Conservation (phyloP, 345 rosid genomes). For the Gossypium sturtianum region DNA sequence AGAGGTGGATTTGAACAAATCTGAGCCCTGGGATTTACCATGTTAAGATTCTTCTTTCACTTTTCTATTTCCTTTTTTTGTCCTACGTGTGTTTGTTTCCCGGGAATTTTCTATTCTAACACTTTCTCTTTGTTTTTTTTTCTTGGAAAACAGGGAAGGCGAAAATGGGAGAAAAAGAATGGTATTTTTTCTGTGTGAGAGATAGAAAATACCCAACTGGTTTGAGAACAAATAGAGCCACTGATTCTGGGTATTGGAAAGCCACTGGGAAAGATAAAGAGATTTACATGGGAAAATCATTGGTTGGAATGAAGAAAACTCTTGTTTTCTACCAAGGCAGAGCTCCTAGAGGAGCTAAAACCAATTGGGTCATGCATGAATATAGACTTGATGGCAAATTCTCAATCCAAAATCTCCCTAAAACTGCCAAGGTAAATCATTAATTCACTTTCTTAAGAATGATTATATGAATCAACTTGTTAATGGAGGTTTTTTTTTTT, state of each 20-base stretch:
- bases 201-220: conserved; percentile 70
- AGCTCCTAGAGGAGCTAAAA: conserved; percentile 83
- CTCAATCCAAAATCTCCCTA: conserved; percentile 65
- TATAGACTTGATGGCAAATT: conserved; percentile 71
- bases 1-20: conserved; percentile 87
- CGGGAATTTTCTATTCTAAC: neutral
- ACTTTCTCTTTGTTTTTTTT: neutral
- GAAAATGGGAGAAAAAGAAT: conserved; percentile 90
- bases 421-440: conserved; percentile 60
- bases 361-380: conserved; percentile 97
- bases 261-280: conserved; percentile 93
- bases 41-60: conserved; percentile 32
- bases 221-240: conserved; percentile 82
- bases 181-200: conserved; percentile 90
- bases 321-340: conserved; percentile 86
- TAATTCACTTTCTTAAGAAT: neutral
- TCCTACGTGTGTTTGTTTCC: neutral
- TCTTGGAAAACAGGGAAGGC: conserved; percentile 56
- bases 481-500: neutral
- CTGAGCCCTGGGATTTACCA: conserved; percentile 96
- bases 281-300: conserved; percentile 59
- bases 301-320: conserved; percentile 96
- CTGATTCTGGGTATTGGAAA: conserved; percentile 92
- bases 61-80: too few relatives aligned
- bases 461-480: neutral